Conservation (phyloP, 306 rosid genomes). For the Dalbergia cultrata region DNA sequence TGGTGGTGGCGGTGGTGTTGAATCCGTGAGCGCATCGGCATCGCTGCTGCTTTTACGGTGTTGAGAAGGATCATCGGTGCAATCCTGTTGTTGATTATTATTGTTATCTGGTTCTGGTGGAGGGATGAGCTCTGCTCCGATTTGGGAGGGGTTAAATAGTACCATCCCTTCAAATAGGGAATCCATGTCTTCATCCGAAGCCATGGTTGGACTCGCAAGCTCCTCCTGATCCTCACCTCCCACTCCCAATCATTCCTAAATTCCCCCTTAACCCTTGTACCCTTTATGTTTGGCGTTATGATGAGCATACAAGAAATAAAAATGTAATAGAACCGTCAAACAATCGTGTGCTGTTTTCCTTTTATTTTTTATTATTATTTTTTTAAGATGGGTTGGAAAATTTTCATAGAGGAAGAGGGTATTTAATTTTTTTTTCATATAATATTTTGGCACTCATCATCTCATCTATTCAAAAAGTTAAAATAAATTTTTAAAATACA, state of each 20-base stretch:
- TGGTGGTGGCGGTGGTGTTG: slow-evolving; percentile 2
- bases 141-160: slow-evolving; percentile 60
- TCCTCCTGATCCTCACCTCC: background rate
- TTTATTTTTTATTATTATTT: too few relatives aligned
- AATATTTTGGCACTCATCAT: too few relatives aligned
- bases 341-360: too few relatives aligned
- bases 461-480: too few relatives aligned
- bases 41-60: background rate
- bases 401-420: too few relatives aligned
- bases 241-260: background rate
- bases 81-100: slow-evolving; percentile 29
- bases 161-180: slow-evolving; percentile 90
- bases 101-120: background rate
- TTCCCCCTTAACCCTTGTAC: background rate
- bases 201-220: slow-evolving; percentile 38
- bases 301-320: too few relatives aligned
- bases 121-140: slow-evolving; percentile 20
- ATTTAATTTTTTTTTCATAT: too few relatives aligned
- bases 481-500: too few relatives aligned
- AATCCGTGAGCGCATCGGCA: slow-evolving; percentile 31
- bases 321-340: too few relatives aligned
- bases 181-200: slow-evolving; percentile 55
- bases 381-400: too few relatives aligned
- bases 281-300: too few relatives aligned
- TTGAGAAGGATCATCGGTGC: slow-evolving; percentile 27